phyloP scores from a whole-genome alignment of 192 early-diverging fungal species.

The Radiomyces spectabilis region DNA sequence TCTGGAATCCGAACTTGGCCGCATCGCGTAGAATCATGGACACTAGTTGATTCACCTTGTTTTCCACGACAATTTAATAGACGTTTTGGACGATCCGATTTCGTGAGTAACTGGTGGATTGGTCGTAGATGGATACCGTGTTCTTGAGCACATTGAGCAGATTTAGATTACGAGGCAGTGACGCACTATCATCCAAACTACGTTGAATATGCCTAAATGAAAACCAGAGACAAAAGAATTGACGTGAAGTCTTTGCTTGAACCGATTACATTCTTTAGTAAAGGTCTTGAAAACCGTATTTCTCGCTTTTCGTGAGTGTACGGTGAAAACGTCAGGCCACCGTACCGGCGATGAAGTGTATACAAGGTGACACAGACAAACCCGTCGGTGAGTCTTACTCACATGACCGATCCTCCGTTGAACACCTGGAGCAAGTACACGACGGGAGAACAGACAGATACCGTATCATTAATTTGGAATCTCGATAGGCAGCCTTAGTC shows the following conservation, averaged over 20 bases:
- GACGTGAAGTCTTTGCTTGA: constrained; percentile 51
- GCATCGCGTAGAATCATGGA: constrained; percentile 8
- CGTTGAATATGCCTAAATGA: constrained; percentile 42
- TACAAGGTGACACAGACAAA: constrained; percentile 55
- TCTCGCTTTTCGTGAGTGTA: constrained; percentile 22
- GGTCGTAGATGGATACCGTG: constrained; percentile 34
- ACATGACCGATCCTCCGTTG: constrained; percentile 50
- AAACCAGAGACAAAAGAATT: constrained; percentile 60
- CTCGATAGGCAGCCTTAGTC: constrained; percentile 34
- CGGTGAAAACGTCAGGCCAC: constrained; percentile 31
- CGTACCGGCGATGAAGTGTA: constrained; percentile 45
- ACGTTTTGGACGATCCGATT: constrained; percentile 43
- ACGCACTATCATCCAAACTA: constrained; percentile 28
- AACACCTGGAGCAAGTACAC: constrained; percentile 46
- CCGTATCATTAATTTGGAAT: constrained; percentile 33
- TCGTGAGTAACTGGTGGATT: constrained; percentile 37
- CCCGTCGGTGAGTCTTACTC: constrained; percentile 41
- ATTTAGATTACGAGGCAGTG: constrained; percentile 31
- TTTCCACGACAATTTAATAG: constrained; percentile 16
- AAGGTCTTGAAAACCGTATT: constrained; percentile 38
- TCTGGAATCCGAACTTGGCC: constrained; percentile 20
- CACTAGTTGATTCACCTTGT: constrained; percentile 1
- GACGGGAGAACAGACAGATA: constrained; percentile 34
- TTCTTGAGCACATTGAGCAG: constrained; percentile 40
- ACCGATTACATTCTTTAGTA: constrained; percentile 47